Conservation (phyloP, 495 filamentous ascomycete genomes). For the Tuber indicum region DNA sequence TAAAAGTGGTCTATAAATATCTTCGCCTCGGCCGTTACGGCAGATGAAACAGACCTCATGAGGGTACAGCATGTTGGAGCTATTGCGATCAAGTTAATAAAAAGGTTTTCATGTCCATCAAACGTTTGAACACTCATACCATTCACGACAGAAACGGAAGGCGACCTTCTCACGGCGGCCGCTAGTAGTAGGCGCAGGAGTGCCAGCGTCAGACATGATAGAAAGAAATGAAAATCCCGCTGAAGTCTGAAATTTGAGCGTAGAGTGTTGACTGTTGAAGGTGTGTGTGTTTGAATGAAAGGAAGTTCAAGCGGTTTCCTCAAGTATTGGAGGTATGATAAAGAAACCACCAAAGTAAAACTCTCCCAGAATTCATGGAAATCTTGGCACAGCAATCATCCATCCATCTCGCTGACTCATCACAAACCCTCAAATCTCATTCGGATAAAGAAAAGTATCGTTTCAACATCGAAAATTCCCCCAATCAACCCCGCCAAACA, state of each 20-base stretch:
- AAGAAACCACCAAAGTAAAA: neutral
- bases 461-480: neutral
- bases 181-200: conserved; percentile 32
- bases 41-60: conserved; percentile 67
- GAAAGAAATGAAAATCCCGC: neutral
- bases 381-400: conserved; percentile 9
- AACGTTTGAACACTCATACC: conserved; percentile 48
- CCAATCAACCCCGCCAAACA: conserved; percentile 6
- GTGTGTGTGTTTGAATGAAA: conserved; percentile 5
- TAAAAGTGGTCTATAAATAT: conserved; percentile 5
- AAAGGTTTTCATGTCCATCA: conserved; percentile 5
- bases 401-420: conserved; percentile 18
- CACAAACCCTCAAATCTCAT: conserved; percentile 25
- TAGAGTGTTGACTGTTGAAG: neutral
- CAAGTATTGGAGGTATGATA: neutral
- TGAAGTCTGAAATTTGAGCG: neutral
- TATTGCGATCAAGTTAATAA: conserved; percentile 34
- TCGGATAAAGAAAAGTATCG: neutral
- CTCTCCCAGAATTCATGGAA: neutral
- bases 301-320: neutral
- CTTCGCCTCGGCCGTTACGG: conserved; percentile 48
- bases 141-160: conserved; percentile 96
- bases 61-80: conserved; percentile 95
- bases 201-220: conserved; percentile 37
- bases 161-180: conserved; percentile 50